Evolutionary conservation across 75 land plant genomes (phyloP).

Genomic region (Pseudotsuga menziesii): DNA sequence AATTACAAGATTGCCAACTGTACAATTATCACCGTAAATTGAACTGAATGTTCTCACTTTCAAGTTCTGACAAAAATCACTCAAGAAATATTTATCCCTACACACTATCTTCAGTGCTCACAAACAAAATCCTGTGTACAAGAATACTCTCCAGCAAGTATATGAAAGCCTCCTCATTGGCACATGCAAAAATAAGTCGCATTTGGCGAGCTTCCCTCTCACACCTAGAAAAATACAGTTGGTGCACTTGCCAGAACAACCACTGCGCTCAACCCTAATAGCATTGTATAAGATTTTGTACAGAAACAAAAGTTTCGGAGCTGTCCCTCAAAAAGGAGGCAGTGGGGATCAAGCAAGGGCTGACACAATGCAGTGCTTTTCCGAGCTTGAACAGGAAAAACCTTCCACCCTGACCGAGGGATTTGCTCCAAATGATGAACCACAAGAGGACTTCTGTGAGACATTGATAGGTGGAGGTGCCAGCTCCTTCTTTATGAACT

Average conservation of each 20-base stretch:
- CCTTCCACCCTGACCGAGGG: conserved; percentile 16
- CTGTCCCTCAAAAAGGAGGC: neutral
- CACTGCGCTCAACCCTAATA: neutral
- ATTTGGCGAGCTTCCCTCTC: neutral
- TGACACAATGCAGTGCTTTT: conserved; percentile 9
- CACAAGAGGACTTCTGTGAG: conserved; percentile 7
- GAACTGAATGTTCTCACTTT: neutral
- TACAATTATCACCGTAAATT: conserved; percentile 5
- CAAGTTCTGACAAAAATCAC: neutral
- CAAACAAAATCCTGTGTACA: conserved; percentile 9
- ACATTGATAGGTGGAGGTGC: neutral
- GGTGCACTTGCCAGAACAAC: neutral
- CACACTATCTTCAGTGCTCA: neutral
- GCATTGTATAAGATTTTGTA: too few species aligned
- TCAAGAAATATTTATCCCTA: neutral
- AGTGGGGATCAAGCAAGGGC: conserved; percentile 9
- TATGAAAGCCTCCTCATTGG: neutral
- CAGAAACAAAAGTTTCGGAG: conserved; percentile 5
- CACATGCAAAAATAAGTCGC: neutral
- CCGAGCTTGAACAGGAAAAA: neutral
- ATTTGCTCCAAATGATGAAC: conserved; percentile 15
- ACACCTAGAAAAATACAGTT: neutral
- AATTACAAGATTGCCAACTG: conserved; percentile 4
- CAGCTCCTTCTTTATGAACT: conserved; percentile 1
- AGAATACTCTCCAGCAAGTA: conserved; percentile 5